These are phyloP conservation scores for Zizania palustris DNA, from an alignment of 202 grass and related monocot genomes.

Conservation along the genomic window DNA sequence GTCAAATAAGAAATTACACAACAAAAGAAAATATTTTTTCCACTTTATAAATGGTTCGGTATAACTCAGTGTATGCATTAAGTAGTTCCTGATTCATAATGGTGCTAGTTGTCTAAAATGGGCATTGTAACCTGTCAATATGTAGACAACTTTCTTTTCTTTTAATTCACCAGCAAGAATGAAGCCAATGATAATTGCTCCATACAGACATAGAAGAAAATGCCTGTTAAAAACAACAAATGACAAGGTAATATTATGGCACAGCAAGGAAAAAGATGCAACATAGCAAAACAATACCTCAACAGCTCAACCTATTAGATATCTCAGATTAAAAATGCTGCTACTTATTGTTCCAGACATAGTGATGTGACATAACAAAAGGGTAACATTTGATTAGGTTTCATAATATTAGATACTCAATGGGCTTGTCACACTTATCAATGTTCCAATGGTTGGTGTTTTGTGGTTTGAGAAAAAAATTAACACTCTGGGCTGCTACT, in stretches of 20 bases:
- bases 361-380: not conserved
- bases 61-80: not conserved
- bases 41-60: not conserved
- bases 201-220: constrained; percentile 88
- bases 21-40: constrained; percentile 2
- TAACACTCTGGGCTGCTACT: not conserved
- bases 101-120: constrained; percentile 15
- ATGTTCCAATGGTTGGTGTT: not conserved
- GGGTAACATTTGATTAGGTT: constrained; percentile 3
- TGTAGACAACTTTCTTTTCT: constrained; percentile 78
- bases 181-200: constrained; percentile 57
- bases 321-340: constrained; percentile 14
- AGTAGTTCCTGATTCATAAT: constrained; percentile 10
- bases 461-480: not conserved
- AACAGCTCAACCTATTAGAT: not conserved
- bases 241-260: constrained; percentile 4
- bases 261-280: constrained; percentile 18
- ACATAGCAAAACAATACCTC: not conserved
- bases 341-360: constrained; percentile 1
- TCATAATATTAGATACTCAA: not conserved
- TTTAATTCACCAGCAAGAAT: constrained; percentile 92
- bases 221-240: constrained; percentile 62
- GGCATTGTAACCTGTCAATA: constrained; percentile 68
- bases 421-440: not conserved
- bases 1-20: not conserved